Conservation (phyloP, 495 filamentous ascomycete genomes). For the Trichoderma orchidacearum region DNA sequence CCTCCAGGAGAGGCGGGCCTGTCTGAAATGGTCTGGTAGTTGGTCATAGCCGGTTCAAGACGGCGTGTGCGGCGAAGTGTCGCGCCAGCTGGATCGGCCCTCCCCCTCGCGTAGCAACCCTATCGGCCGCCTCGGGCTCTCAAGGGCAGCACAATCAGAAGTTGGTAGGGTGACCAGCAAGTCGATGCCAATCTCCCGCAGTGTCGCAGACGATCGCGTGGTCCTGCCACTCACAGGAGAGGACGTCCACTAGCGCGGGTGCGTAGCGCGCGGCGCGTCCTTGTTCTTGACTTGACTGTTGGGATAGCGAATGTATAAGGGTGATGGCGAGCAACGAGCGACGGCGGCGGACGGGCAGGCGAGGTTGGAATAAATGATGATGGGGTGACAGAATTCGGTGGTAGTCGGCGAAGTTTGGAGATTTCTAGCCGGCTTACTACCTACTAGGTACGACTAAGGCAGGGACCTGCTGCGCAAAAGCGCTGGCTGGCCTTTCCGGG, state of each 20-base stretch:
- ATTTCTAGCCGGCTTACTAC: too few relatives aligned
- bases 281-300: not conserved
- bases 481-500: not conserved
- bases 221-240: not conserved
- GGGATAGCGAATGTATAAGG: not conserved
- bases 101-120: not conserved
- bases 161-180: not conserved
- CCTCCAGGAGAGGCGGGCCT: conserved; percentile 12
- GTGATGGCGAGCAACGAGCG: not conserved
- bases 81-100: not conserved
- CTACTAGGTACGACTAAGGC: too few relatives aligned
- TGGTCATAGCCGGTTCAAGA: conserved; percentile 20
- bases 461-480: not conserved
- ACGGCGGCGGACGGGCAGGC: not conserved
- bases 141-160: not conserved
- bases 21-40: conserved; percentile 27
- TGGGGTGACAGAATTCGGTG: too few relatives aligned
- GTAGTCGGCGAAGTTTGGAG: too few relatives aligned
- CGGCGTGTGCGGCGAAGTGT: not conserved
- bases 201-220: not conserved
- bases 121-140: not conserved
- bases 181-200: not conserved
- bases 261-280: not conserved
- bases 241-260: too few relatives aligned
- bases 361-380: not conserved